phyloP scores from a whole-genome alignment of 2,329 filamentous ascomycete genomes.

The Colletotrichum acutatum region DNA sequence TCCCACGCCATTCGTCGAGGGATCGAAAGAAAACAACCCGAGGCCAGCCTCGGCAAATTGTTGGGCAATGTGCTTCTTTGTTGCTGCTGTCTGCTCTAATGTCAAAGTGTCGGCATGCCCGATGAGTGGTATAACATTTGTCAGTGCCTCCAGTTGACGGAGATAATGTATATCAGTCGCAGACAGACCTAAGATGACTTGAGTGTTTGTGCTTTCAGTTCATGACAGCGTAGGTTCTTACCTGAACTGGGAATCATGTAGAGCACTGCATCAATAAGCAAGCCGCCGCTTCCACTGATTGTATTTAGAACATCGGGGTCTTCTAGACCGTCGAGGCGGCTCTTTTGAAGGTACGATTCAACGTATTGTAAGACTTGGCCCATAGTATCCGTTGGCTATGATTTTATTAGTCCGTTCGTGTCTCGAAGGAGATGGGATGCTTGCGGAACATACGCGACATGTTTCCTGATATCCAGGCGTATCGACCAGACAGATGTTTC shows the following conservation, averaged over 20 bases:
- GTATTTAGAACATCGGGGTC: constrained; percentile 82
- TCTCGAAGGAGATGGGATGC: constrained; percentile 5
- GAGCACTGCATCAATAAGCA: constrained; percentile 85
- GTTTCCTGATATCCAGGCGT: constrained; percentile 73
- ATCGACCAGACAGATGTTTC: constrained; percentile 95
- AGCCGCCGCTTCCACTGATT: constrained; percentile 83
- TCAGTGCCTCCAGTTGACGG: constrained; percentile 74
- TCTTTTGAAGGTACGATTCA: constrained; percentile 74
- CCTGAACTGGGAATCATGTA: constrained; percentile 79
- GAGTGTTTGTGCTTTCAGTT: constrained; percentile 49
- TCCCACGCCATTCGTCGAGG: constrained; percentile 42
- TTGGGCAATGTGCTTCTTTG: constrained; percentile 69
- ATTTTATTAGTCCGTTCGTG: constrained; percentile 8
- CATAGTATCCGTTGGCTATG: constrained; percentile 61
- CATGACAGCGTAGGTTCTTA: constrained; percentile 53
- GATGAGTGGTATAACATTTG: constrained; percentile 87
- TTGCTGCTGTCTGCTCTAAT: constrained; percentile 62
- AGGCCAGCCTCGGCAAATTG: constrained; percentile 69
- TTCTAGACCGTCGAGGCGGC: constrained; percentile 67
- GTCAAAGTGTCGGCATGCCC: constrained; percentile 79
- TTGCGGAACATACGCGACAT: constrained; percentile 57
- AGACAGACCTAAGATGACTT: constrained; percentile 52
- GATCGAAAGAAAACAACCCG: constrained; percentile 74
- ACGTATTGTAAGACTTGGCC: constrained; percentile 76
- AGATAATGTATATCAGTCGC: constrained; percentile 75